Evolutionary conservation across 2,329 filamentous ascomycete genomes (phyloP).

Genomic region (Amesomyces nigricolor): DNA sequence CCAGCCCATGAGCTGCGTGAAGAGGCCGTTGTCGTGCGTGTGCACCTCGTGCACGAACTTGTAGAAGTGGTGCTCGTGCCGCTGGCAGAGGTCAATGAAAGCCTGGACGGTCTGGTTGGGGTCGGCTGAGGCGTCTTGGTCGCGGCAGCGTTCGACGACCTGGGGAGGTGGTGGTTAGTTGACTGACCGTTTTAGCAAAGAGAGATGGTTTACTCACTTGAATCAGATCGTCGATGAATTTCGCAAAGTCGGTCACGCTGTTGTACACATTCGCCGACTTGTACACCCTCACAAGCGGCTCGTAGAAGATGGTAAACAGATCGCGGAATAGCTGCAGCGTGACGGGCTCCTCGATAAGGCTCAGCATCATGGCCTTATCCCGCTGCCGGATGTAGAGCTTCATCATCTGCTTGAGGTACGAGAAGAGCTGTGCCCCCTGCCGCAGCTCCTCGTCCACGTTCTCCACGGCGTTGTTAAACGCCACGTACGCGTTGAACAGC

Average conservation of each 20-base stretch:
- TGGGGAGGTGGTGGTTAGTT: constrained; percentile 23
- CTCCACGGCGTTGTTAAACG: constrained; percentile 91
- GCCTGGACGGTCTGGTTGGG: constrained; percentile 97
- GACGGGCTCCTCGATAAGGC: constrained; percentile 92
- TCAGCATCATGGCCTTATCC: constrained; percentile 96
- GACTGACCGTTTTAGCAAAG: constrained; percentile 18
- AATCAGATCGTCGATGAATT: constrained; percentile 90
- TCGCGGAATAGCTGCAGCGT: constrained; percentile 94
- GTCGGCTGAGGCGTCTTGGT: constrained; percentile 82
- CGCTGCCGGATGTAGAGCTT: constrained; percentile 87
- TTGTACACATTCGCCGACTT: constrained; percentile 98
- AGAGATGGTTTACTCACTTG: constrained; percentile 45
- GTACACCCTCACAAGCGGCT: constrained; percentile 93
- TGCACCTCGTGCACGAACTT: constrained; percentile 99
- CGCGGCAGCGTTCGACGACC: constrained; percentile 60
- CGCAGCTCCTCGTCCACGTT: constrained; percentile 84
- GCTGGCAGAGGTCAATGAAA: constrained; percentile 92
- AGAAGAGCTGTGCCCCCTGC: constrained; percentile 86
- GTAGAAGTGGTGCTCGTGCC: constrained; percentile 96
- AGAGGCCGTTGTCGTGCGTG: constrained; percentile 91
- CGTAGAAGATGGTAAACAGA: constrained; percentile 97
- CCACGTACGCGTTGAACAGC: constrained; percentile 90
- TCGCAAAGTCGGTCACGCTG: constrained; percentile 92
- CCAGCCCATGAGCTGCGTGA: constrained; percentile 95
- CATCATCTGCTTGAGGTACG: constrained; percentile 87